phyloP scores from a whole-genome alignment of 2,329 filamentous ascomycete species.

The Rhynchosporium secalis region DNA sequence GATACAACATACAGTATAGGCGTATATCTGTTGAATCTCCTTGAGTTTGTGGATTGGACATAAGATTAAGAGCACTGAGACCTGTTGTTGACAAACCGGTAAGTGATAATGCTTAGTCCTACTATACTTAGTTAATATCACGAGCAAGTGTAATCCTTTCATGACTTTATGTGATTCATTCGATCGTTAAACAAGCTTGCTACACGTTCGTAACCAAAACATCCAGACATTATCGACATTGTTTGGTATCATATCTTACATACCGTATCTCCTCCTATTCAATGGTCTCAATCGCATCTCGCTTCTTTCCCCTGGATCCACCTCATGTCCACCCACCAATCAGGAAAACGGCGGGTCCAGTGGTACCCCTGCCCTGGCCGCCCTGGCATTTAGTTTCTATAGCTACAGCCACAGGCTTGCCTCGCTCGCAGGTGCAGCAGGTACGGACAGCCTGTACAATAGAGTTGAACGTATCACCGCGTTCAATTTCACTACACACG shows the following conservation, averaged over 20 bases:
- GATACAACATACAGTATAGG: no score
- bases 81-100: no score
- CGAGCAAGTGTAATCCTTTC: no score
- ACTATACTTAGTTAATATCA: no score
- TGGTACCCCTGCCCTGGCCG: background rate
- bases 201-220: constrained; percentile 9
- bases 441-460: background rate
- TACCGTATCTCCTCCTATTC: background rate
- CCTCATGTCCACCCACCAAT: no score
- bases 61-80: no score
- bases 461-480: background rate
- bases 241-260: background rate
- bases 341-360: background rate
- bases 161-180: no score
- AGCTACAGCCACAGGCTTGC: constrained; percentile 3
- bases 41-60: no score
- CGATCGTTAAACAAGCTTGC: no score
- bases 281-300: constrained; percentile 2
- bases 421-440: background rate
- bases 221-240: constrained; percentile 15
- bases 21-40: no score
- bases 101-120: no score
- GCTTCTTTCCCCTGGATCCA: background rate
- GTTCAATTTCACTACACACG: constrained; percentile 18
- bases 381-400: constrained; percentile 15